These are phyloP conservation scores for Cercospora sp. DNA, from an alignment of 2,329 filamentous ascomycete species.

Conservation along the genomic window DNA sequence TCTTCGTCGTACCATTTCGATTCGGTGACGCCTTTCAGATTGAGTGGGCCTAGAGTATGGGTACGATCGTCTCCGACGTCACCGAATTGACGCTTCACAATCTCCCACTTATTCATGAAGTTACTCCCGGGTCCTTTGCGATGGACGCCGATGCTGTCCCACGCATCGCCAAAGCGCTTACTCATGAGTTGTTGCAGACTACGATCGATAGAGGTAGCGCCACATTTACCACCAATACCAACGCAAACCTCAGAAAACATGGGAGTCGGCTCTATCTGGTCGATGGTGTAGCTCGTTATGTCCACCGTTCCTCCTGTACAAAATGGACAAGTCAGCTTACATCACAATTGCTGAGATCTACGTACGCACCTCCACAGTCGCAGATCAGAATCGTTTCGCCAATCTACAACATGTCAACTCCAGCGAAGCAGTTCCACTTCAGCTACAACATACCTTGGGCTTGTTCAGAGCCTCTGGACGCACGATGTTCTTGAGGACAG, in stretches of 20 bases:
- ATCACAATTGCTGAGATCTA: neutral
- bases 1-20: slow-evolving; percentile 16
- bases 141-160: slow-evolving; percentile 13
- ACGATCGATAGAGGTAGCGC: slow-evolving; percentile 23
- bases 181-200: slow-evolving; percentile 23
- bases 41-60: slow-evolving; percentile 1
- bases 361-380: slow-evolving; percentile 21
- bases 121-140: slow-evolving; percentile 18
- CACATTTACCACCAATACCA: slow-evolving; percentile 23
- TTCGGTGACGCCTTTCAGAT: slow-evolving; percentile 7
- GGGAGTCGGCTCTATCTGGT: slow-evolving; percentile 13
- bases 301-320: slow-evolving; percentile 17
- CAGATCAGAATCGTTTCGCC: slow-evolving; percentile 24
- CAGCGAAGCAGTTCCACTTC: neutral
- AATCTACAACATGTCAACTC: neutral
- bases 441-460: neutral
- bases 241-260: slow-evolving; percentile 23
- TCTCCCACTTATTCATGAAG: slow-evolving; percentile 24
- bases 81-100: slow-evolving; percentile 17
- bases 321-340: neutral
- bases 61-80: slow-evolving; percentile 3
- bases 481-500: slow-evolving; percentile 20
- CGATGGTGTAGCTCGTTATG: slow-evolving; percentile 23
- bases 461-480: slow-evolving; percentile 16
- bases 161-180: slow-evolving; percentile 19